Evolutionary conservation across 192 early-diverging fungal genomes (phyloP).

Genomic region (Linnemannia exigua): DNA sequence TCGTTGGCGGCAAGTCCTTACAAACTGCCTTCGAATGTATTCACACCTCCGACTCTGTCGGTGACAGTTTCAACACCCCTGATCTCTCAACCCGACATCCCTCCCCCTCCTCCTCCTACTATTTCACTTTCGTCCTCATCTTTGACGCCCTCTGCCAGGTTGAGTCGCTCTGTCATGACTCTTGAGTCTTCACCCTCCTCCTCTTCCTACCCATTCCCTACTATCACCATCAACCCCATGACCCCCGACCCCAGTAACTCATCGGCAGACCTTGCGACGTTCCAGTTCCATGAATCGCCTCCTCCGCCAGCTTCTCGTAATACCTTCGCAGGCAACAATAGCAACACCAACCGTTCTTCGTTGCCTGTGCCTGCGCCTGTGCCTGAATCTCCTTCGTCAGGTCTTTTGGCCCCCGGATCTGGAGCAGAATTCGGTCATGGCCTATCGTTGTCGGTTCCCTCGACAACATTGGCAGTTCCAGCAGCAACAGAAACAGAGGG

Average conservation of each 20-base stretch:
- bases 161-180: neutral
- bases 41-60: neutral
- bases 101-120: neutral
- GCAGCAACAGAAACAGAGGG: neutral
- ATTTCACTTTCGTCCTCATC: neutral
- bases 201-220: neutral
- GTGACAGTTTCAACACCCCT: conserved; percentile 4
- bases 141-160: neutral
- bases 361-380: neutral
- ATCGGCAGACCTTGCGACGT: neutral
- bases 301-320: neutral
- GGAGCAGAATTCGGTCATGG: neutral
- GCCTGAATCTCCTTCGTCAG: neutral
- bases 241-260: neutral
- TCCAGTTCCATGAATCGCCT: neutral
- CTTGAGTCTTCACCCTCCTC: neutral
- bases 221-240: conserved; percentile 5
- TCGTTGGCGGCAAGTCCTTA: neutral
- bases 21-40: neutral
- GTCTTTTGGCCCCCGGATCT: neutral
- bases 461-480: neutral
- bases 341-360: neutral
- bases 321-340: neutral
- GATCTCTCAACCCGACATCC: neutral
- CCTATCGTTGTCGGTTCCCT: neutral